Percentiles rank a stretch among this genome's conserved stretches.
phyloP scores from a whole-genome alignment of 331 rosid species.

The Ulmus americana region DNA sequence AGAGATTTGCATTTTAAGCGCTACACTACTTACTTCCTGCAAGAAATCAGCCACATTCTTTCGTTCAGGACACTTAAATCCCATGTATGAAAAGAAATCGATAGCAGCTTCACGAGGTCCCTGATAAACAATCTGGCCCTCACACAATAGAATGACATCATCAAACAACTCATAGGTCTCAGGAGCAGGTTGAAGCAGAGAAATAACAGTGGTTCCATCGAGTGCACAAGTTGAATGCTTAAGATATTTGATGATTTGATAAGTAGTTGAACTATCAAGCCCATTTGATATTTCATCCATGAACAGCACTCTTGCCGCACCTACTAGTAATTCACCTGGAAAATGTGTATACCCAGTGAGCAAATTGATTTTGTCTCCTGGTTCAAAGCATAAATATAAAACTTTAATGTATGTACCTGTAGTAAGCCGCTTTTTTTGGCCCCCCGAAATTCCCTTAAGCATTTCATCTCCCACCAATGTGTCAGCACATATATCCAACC shows the following conservation, averaged over 20 bases:
- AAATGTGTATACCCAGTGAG: conserved; percentile 28
- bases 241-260: conserved; percentile 82
- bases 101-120: conserved; percentile 77
- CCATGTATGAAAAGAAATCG: conserved; percentile 73
- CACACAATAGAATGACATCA: conserved; percentile 81
- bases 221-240: conserved; percentile 84
- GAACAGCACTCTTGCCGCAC: conserved; percentile 94
- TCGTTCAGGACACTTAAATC: conserved; percentile 78
- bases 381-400: conserved; percentile 15
- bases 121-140: conserved; percentile 91
- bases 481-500: conserved; percentile 98
- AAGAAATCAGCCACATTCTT: conserved; percentile 97
- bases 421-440: conserved; percentile 96
- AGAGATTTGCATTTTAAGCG: conserved; percentile 17
- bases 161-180: conserved; percentile 97
- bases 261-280: conserved; percentile 90
- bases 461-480: conserved; percentile 98
- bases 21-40: conserved; percentile 71
- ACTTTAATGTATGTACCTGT: conserved; percentile 48
- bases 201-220: conserved; percentile 80
- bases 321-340: conserved; percentile 86
- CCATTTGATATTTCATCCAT: conserved; percentile 99
- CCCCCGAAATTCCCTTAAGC: conserved; percentile 98
- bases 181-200: conserved; percentile 98
- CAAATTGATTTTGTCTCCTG: conserved; percentile 20